Conservation (phyloP, 495 filamentous ascomycete species). For the Penicillium mononematosum region DNA sequence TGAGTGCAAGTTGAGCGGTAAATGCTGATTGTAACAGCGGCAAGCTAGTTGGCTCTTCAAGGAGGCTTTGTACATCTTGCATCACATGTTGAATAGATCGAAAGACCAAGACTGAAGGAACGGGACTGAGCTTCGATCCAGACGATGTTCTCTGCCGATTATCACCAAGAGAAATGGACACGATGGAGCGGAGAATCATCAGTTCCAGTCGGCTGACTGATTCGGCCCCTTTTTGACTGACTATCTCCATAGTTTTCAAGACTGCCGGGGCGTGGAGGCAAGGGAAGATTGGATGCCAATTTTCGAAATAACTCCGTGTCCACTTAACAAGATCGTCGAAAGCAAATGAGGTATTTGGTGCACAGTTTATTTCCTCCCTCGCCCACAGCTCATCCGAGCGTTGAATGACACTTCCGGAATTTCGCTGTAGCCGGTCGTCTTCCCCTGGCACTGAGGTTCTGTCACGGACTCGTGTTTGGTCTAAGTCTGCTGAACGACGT, state of each 20-base stretch:
- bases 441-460: slow-evolving; percentile 45
- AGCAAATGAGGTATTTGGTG: slow-evolving; percentile 11
- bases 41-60: slow-evolving; percentile 40
- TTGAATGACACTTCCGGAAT: slow-evolving; percentile 7
- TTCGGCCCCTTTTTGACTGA: slow-evolving; percentile 25
- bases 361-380: slow-evolving; percentile 27
- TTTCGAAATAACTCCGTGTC: slow-evolving; percentile 46
- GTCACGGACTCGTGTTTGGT: slow-evolving; percentile 29
- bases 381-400: slow-evolving; percentile 31
- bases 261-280: slow-evolving; percentile 46
- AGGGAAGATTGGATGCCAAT: slow-evolving; percentile 51
- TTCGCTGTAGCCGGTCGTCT: slow-evolving; percentile 42
- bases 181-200: slow-evolving; percentile 45
- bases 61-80: slow-evolving; percentile 34
- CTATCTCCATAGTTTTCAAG: slow-evolving; percentile 36
- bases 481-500: slow-evolving; percentile 36
- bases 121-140: slow-evolving; percentile 15
- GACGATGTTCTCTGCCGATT: slow-evolving; percentile 25
- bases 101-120: slow-evolving; percentile 39
- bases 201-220: slow-evolving; percentile 26
- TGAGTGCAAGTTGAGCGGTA: slow-evolving; percentile 44
- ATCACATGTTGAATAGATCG: slow-evolving; percentile 38
- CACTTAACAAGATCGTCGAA: slow-evolving; percentile 40
- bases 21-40: slow-evolving; percentile 44
- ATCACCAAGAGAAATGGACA: slow-evolving; percentile 46